phyloP scores from a whole-genome alignment of 805 yeast genomes.

The Metschnikowia corniflorae region DNA sequence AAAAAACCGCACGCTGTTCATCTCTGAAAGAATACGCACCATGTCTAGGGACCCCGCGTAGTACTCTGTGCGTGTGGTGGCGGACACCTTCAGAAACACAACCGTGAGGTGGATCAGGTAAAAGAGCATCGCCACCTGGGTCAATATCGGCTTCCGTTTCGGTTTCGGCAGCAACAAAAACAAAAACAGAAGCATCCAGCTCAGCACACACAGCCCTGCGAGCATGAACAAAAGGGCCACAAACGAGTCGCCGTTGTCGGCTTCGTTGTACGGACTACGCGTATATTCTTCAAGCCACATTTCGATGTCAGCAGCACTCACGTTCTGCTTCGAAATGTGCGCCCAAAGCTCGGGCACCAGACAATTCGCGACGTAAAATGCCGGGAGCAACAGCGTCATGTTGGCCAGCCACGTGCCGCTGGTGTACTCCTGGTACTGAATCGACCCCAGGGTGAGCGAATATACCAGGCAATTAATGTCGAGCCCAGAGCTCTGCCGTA shows the following conservation, averaged over 20 bases:
- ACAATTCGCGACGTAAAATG: constrained; percentile 49
- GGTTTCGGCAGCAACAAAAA: constrained; percentile 47
- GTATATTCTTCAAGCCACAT: constrained; percentile 13
- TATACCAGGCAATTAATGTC: constrained; percentile 36
- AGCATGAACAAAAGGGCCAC: constrained; percentile 49
- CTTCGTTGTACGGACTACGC: constrained; percentile 24
- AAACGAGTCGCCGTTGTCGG: constrained; percentile 39
- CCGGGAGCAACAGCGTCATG: constrained; percentile 30
- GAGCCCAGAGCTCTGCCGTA: constrained; percentile 28
- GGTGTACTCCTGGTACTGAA: constrained; percentile 22
- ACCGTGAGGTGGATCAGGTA: constrained; percentile 54
- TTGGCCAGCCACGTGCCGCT: constrained; percentile 15
- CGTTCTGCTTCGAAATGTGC: constrained; percentile 24
- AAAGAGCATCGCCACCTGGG: constrained; percentile 55
- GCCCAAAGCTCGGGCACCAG: constrained; percentile 27
- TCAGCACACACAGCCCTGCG: constrained; percentile 53
- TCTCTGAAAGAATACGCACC: constrained; percentile 30
- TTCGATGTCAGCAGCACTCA: constrained; percentile 9
- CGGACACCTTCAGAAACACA: constrained; percentile 44
- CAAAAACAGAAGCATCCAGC: constrained; percentile 68
- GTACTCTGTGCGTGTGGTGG: constrained; percentile 49
- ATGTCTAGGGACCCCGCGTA: constrained; percentile 51
- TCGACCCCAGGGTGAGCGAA: constrained; percentile 31
- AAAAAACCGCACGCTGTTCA: constrained; percentile 38
- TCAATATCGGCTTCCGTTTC: constrained; percentile 54